Evolutionary conservation across 257 asterid genomes (phyloP).

Genomic region (Solanum habrochaites): DNA sequence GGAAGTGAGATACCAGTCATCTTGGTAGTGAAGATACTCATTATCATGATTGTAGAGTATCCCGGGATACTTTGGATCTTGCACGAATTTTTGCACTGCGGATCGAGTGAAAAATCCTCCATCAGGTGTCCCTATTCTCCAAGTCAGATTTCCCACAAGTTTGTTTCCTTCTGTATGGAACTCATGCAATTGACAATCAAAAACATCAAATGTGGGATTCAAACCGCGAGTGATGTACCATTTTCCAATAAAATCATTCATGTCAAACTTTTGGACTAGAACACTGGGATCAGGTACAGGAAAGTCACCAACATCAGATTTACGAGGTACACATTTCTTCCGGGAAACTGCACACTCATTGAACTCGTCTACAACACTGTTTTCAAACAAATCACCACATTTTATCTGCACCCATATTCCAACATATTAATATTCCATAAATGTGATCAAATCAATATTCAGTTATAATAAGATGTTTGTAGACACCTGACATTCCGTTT

Average conservation of each 20-base stretch:
- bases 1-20: constrained; percentile 58
- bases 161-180: constrained; percentile 63
- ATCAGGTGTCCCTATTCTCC: constrained; percentile 85
- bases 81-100: constrained; percentile 66
- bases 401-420: constrained; percentile 50
- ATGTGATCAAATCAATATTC: background rate
- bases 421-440: background rate
- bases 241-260: constrained; percentile 72
- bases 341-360: constrained; percentile 96
- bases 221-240: constrained; percentile 82
- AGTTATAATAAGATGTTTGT: background rate
- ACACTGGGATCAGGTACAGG: constrained; percentile 68
- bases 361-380: constrained; percentile 79
- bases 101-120: constrained; percentile 77
- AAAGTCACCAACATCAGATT: constrained; percentile 92
- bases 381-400: constrained; percentile 89
- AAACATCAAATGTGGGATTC: constrained; percentile 82
- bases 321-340: constrained; percentile 91
- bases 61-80: constrained; percentile 77
- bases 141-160: constrained; percentile 62
- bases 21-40: constrained; percentile 92
- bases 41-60: constrained; percentile 86
- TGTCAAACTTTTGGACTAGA: constrained; percentile 59
- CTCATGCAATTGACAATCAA: constrained; percentile 89
- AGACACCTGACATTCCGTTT: constrained; percentile 92